phyloP scores from a whole-genome alignment of 1,139 yeast genomes.

The Nematodospora anomalae region DNA sequence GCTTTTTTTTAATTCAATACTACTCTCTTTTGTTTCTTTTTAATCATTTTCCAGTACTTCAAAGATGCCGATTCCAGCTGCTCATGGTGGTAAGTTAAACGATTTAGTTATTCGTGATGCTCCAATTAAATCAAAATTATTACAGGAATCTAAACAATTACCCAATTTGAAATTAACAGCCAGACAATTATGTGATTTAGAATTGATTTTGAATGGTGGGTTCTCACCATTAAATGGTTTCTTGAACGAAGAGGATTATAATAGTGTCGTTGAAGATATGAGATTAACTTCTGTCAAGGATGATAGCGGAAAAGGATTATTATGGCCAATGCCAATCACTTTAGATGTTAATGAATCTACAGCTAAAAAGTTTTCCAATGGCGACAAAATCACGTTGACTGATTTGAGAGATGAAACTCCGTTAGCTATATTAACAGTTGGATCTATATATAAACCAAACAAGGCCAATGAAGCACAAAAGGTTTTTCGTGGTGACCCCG shows the following conservation, averaged over 20 bases:
- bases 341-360: conserved; percentile 66
- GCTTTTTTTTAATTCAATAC: too few relatives aligned
- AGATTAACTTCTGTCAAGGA: conserved; percentile 56
- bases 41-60: too few relatives aligned
- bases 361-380: conserved; percentile 49
- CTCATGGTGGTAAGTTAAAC: conserved; percentile 89
- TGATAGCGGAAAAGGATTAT: conserved; percentile 54
- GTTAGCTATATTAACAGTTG: conserved; percentile 77
- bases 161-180: conserved; percentile 65
- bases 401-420: conserved; percentile 84
- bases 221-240: conserved; percentile 92
- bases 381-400: conserved; percentile 68
- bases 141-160: conserved; percentile 51
- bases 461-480: conserved; percentile 75
- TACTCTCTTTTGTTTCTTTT: too few relatives aligned
- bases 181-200: conserved; percentile 92
- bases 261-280: conserved; percentile 73
- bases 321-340: conserved; percentile 94
- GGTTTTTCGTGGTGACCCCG: conserved; percentile 96
- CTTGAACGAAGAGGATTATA: conserved; percentile 76
- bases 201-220: conserved; percentile 89
- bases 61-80: conserved; percentile 67
- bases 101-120: conserved; percentile 85
- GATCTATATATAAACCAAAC: conserved; percentile 79
- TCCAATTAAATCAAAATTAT: conserved; percentile 52